Percentiles rank a stretch among this genome's conserved stretches.
Evolutionary conservation across 2,329 filamentous ascomycete genomes (phyloP).

Genomic region (Cadophora gregata): DNA sequence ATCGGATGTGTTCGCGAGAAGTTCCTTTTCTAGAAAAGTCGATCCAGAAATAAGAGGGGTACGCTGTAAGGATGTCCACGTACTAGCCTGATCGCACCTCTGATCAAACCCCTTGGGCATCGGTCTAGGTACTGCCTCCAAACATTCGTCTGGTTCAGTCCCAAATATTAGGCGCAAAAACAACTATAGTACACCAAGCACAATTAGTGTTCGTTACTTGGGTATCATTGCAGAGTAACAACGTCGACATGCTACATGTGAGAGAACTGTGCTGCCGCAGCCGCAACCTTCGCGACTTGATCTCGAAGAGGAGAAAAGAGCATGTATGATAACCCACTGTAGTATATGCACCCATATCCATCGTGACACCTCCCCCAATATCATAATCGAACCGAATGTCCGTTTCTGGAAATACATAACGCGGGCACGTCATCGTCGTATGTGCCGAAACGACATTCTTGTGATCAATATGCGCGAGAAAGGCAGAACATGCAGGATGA

Average conservation of each 20-base stretch:
- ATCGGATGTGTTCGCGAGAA: neutral
- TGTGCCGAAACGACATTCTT: constrained; percentile 47
- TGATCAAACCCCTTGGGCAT: constrained; percentile 43
- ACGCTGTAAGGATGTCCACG: neutral
- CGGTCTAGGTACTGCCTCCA: constrained; percentile 42
- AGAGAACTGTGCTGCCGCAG: neutral
- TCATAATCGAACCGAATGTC: constrained; percentile 53
- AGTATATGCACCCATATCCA: constrained; percentile 51
- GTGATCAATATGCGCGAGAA: constrained; percentile 49
- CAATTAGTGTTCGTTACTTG: neutral
- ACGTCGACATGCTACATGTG: neutral
- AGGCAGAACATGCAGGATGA: constrained; percentile 54
- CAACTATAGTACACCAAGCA: constrained; percentile 33
- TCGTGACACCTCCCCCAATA: constrained; percentile 43
- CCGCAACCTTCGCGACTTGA: neutral
- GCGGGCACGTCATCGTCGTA: constrained; percentile 43
- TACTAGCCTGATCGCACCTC: constrained; percentile 44
- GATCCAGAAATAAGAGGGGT: neutral
- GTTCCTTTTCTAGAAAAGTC: neutral
- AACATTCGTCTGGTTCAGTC: constrained; percentile 48
- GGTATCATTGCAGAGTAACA: neutral
- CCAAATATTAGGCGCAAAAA: constrained; percentile 49
- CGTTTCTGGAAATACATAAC: constrained; percentile 43
- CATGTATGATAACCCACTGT: neutral
- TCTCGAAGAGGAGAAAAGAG: neutral